Conservation (phyloP, 495 filamentous ascomycete genomes). For the Sabuloglossum arenarium region DNA sequence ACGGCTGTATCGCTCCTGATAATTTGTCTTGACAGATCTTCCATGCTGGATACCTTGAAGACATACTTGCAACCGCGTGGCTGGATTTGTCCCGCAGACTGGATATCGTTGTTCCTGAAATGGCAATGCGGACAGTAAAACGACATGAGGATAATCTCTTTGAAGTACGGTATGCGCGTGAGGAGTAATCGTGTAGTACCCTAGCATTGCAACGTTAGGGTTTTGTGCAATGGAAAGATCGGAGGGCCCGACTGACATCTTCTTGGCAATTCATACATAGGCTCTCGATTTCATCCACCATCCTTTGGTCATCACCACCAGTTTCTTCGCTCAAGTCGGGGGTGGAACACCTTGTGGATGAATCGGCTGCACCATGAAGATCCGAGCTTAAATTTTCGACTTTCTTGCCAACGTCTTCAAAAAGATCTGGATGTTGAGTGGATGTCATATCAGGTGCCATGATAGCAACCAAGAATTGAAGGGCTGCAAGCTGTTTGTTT, state of each 20-base stretch:
- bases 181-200: slow-evolving; percentile 72
- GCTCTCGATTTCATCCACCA: slow-evolving; percentile 48
- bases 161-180: slow-evolving; percentile 85
- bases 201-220: slow-evolving; percentile 20
- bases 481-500: background rate
- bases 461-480: background rate
- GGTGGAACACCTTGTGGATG: background rate
- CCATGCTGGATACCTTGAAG: slow-evolving; percentile 41
- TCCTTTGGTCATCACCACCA: slow-evolving; percentile 27
- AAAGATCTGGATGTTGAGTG: background rate
- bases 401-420: slow-evolving; percentile 6
- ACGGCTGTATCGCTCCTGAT: slow-evolving; percentile 75
- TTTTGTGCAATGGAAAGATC: background rate
- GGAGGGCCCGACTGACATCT: slow-evolving; percentile 34
- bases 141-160: slow-evolving; percentile 90
- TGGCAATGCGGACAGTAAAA: slow-evolving; percentile 80
- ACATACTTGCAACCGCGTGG: slow-evolving; percentile 66
- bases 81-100: slow-evolving; percentile 77
- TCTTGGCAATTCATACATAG: slow-evolving; percentile 77
- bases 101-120: slow-evolving; percentile 78
- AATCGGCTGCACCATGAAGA: background rate
- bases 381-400: background rate
- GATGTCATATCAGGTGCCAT: background rate
- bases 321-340: background rate
- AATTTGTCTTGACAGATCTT: slow-evolving; percentile 66